phyloP scores from a whole-genome alignment of 2,329 filamentous ascomycete species.

The Claviceps digitariae region DNA sequence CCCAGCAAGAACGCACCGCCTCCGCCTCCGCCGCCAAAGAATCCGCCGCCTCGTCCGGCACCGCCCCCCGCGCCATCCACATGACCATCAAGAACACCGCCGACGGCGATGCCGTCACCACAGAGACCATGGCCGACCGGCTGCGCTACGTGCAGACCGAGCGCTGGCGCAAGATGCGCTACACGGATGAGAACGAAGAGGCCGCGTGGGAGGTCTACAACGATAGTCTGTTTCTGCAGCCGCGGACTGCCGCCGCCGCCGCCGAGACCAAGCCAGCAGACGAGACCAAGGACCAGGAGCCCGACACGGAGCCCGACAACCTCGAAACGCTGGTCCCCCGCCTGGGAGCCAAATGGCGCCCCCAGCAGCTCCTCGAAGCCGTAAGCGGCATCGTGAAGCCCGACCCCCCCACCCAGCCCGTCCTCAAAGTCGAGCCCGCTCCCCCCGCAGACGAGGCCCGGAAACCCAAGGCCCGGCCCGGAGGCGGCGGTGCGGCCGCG shows the following conservation, averaged over 20 bases:
- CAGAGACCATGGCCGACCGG: slow-evolving; percentile 60
- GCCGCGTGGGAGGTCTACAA: slow-evolving; percentile 66
- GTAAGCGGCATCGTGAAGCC: slow-evolving; percentile 30
- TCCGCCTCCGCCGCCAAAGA: slow-evolving; percentile 25
- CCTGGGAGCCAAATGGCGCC: slow-evolving; percentile 29
- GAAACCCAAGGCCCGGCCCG: neutral
- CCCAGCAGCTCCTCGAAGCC: slow-evolving; percentile 30
- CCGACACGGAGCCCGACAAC: slow-evolving; percentile 10
- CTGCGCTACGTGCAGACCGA: slow-evolving; percentile 71
- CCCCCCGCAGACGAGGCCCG: neutral
- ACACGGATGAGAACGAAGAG: slow-evolving; percentile 67
- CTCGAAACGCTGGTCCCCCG: slow-evolving; percentile 25
- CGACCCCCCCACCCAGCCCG: slow-evolving; percentile 9
- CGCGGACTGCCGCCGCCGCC: slow-evolving; percentile 5
- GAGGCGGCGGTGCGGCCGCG: too few relatives aligned
- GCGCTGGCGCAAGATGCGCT: slow-evolving; percentile 65
- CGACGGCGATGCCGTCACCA: slow-evolving; percentile 50
- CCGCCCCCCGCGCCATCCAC: slow-evolving; percentile 62
- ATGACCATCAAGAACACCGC: slow-evolving; percentile 72
- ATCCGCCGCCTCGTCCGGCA: slow-evolving; percentile 24
- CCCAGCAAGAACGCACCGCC: slow-evolving; percentile 50
- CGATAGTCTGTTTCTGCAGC: slow-evolving; percentile 45
- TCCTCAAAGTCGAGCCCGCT: slow-evolving; percentile 1
- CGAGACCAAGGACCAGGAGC: slow-evolving; percentile 4
- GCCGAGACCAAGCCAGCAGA: slow-evolving; percentile 1